Conservation (phyloP, 192 early-diverging fungal species). For the Globomyces pollinis-pini region DNA sequence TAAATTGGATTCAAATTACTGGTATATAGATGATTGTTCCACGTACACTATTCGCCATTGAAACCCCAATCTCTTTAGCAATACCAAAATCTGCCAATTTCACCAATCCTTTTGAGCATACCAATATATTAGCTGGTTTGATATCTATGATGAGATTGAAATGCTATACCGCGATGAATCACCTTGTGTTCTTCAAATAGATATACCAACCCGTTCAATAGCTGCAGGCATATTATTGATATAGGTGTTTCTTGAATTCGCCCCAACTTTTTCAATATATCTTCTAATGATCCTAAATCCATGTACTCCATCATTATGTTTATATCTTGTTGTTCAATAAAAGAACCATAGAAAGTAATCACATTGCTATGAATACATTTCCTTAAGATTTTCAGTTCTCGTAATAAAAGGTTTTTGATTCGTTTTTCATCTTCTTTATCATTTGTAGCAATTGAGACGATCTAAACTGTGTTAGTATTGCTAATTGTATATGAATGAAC, state of each 20-base stretch:
- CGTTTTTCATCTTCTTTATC: constrained; percentile 62
- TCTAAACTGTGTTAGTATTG: background rate
- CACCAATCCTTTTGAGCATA: constrained; percentile 77
- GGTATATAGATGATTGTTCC: constrained; percentile 94
- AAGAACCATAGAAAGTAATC: constrained; percentile 96
- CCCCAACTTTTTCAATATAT: constrained; percentile 63
- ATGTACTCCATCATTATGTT: constrained; percentile 86
- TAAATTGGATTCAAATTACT: constrained; percentile 8
- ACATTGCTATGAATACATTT: constrained; percentile 78
- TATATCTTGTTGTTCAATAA: constrained; percentile 77
- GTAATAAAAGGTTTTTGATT: constrained; percentile 81
- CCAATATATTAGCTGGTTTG: constrained; percentile 96
- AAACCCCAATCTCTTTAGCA: constrained; percentile 75
- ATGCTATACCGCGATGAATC: constrained; percentile 68
- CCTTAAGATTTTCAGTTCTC: constrained; percentile 92
- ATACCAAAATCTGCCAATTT: constrained; percentile 99
- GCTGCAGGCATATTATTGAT: background rate
- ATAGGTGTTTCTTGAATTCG: constrained; percentile 35
- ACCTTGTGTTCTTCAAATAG: constrained; percentile 70
- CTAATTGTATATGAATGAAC: too few species aligned
- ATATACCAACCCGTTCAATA: constrained; percentile 21
- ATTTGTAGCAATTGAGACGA: constrained; percentile 3
- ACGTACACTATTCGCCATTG: constrained; percentile 82
- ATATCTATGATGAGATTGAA: constrained; percentile 50
- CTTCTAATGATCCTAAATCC: constrained; percentile 74